A percentile compares a stretch with the other conserved stretches of the same genome.
phyloP scores from a whole-genome alignment of 441 rosid genomes.

The Arabidopsis lyrata region DNA sequence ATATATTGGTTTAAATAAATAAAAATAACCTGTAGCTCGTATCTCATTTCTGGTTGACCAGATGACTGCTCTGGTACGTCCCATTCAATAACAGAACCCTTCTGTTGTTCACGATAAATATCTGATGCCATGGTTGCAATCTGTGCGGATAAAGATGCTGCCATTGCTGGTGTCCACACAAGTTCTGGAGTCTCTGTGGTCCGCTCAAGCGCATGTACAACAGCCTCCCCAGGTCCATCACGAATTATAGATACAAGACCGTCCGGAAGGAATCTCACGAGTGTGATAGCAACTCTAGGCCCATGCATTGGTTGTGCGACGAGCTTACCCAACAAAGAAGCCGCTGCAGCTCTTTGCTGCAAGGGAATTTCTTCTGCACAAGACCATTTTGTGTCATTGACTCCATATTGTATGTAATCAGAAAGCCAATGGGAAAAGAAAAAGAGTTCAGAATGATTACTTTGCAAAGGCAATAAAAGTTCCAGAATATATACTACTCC shows the following conservation, averaged over 20 bases:
- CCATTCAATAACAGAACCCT: conserved; percentile 95
- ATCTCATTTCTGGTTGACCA: conserved; percentile 92
- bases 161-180: conserved; percentile 99
- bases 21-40: conserved; percentile 88
- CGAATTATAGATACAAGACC: conserved; percentile 93
- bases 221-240: conserved; percentile 99
- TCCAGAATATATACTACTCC: conserved; percentile 97
- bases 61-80: conserved; percentile 99
- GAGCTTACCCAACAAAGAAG: conserved; percentile 97
- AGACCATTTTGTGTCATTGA: conserved; percentile 45
- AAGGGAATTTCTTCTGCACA: conserved; percentile 95
- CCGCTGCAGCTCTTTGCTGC: conserved; percentile 98
- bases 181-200: conserved; percentile 99
- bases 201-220: conserved; percentile 90
- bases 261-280: conserved; percentile 97
- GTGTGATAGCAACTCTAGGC: conserved; percentile 97
- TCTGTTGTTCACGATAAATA: conserved; percentile 90
- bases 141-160: conserved; percentile 97
- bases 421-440: conserved; percentile 29
- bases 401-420: conserved; percentile 23
- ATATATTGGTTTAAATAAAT: conserved; percentile 1
- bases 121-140: conserved; percentile 96
- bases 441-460: conserved; percentile 52
- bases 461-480: conserved; percentile 93
- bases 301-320: conserved; percentile 99